phyloP scores from a whole-genome alignment of 1,284 basidiomycete species.

The Ustilago esculenta region DNA sequence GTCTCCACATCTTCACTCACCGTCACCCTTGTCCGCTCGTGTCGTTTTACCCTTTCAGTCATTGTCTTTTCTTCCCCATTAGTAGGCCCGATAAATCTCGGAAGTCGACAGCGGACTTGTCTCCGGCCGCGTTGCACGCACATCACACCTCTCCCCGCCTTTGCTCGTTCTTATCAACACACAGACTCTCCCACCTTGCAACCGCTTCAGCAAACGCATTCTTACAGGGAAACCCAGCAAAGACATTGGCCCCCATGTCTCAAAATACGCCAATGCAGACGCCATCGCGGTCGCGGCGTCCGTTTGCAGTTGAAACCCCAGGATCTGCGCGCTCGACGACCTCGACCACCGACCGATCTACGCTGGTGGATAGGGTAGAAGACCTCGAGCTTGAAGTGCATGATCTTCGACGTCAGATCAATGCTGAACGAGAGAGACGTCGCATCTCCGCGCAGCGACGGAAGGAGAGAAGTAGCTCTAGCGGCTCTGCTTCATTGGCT shows the following conservation, averaged over 20 bases:
- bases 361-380: constrained; percentile 24
- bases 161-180: too few relatives aligned
- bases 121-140: too few relatives aligned
- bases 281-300: constrained; percentile 26
- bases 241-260: too few relatives aligned
- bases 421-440: constrained; percentile 16
- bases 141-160: too few relatives aligned
- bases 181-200: too few relatives aligned
- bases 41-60: too few relatives aligned
- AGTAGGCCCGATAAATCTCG: too few relatives aligned
- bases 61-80: too few relatives aligned
- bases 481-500: not conserved
- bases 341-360: constrained; percentile 16
- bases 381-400: constrained; percentile 28
- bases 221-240: too few relatives aligned
- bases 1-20: constrained; percentile 8
- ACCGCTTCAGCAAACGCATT: too few relatives aligned
- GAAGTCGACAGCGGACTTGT: too few relatives aligned
- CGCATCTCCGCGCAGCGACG: constrained; percentile 1
- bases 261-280: constrained; percentile 14
- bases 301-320: constrained; percentile 12
- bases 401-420: constrained; percentile 19
- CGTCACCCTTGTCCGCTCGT: not conserved
- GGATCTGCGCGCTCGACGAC: constrained; percentile 30
- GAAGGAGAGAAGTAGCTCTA: not conserved